Evolutionary conservation across 2,329 filamentous ascomycete genomes (phyloP).

Genomic region (Aspergillus tanneri): DNA sequence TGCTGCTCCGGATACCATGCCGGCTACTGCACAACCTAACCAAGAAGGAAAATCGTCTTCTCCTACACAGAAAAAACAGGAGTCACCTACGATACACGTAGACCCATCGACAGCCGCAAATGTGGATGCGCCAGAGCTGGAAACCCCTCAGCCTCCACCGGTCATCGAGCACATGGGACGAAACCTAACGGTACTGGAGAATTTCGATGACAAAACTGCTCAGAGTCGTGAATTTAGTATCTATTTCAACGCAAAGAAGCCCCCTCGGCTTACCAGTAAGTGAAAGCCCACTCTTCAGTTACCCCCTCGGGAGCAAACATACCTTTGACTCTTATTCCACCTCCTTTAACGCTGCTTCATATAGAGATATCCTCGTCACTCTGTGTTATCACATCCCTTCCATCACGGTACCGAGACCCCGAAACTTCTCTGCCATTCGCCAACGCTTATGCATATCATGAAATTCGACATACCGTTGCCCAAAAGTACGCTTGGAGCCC

Average conservation of each 20-base stretch:
- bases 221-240: conserved; percentile 56
- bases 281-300: conserved; percentile 1
- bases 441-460: conserved; percentile 72
- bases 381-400: conserved; percentile 80
- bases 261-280: conserved; percentile 49
- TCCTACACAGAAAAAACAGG: conserved; percentile 9
- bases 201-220: conserved; percentile 57
- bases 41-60: conserved; percentile 1
- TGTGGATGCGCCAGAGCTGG: conserved; percentile 25
- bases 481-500: conserved; percentile 81
- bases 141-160: conserved; percentile 31
- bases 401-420: conserved; percentile 81
- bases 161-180: conserved; percentile 54
- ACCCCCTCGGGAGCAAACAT: too few relatives aligned
- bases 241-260: conserved; percentile 55
- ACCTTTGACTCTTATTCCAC: not conserved
- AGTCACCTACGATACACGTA: conserved; percentile 19
- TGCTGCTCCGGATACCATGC: not conserved
- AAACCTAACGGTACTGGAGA: conserved; percentile 59
- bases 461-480: conserved; percentile 71
- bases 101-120: conserved; percentile 14
- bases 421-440: conserved; percentile 78
- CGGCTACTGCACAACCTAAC: conserved; percentile 5
- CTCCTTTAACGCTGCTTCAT: not conserved
- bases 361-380: conserved; percentile 51